Percentiles rank a stretch among this genome's conserved stretches.
These are phyloP conservation scores for Picochlorum sp. DNA, from an alignment of 139 green algal genomes.

Conservation along the genomic window DNA sequence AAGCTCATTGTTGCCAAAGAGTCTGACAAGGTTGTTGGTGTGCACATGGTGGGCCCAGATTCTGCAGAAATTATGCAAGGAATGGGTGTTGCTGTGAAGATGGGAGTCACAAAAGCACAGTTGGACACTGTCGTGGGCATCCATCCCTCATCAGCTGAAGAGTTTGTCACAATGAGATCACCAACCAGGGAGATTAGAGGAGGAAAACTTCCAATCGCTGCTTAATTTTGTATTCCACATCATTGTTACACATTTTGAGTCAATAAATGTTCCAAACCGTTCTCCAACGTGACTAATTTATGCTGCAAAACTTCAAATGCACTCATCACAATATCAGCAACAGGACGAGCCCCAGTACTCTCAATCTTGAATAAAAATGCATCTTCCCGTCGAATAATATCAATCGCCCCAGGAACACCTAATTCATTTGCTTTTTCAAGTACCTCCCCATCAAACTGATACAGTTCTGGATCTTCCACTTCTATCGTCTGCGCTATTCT, in stretches of 20 bases:
- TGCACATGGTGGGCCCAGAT: constrained; percentile 93
- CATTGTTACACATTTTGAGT: not conserved
- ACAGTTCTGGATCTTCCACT: constrained; percentile 55
- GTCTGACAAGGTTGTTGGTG: constrained; percentile 72
- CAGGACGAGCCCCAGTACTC: constrained; percentile 60
- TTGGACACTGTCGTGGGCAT: constrained; percentile 91
- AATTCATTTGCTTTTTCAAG: constrained; percentile 73
- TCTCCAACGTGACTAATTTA: constrained; percentile 53
- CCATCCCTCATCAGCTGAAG: constrained; percentile 88
- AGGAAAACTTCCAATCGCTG: not conserved
- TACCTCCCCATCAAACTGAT: constrained; percentile 79
- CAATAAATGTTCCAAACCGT: not conserved
- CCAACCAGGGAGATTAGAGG: constrained; percentile 15
- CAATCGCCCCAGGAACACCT: constrained; percentile 66
- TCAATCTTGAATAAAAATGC: constrained; percentile 90
- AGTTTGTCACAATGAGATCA: constrained; percentile 91
- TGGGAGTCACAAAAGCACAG: constrained; percentile 80
- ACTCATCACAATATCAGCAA: constrained; percentile 56
- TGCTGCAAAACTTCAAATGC: constrained; percentile 57
- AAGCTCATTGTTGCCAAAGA: constrained; percentile 84
- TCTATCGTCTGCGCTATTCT: constrained; percentile 52
- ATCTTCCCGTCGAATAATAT: constrained; percentile 65
- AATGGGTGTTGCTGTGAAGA: constrained; percentile 88
- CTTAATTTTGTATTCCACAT: not conserved
- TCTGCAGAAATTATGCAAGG: constrained; percentile 95